Base-by-base conservation (phyloP, 2,329 filamentous ascomycete species). In the Passalora sequoiae region DNA sequence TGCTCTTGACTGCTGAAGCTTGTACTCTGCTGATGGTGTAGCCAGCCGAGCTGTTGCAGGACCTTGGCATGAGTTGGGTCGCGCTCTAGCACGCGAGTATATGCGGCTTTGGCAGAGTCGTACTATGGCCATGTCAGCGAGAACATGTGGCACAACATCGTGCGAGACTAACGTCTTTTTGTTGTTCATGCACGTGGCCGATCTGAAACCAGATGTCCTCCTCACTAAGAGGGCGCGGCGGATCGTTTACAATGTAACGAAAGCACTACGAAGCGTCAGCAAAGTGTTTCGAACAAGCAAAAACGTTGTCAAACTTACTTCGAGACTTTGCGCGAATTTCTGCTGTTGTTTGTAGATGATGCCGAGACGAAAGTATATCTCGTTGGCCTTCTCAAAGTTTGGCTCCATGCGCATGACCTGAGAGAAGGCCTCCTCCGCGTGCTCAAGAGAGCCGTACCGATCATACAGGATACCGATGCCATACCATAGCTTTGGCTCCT, bases 191-290 rank as follows among this genome's bases (percentile, higher is more conserved):
- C 38, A 98, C 92, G 66, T 98, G 92, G 19, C 92, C 92, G 61
- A 98, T 97, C 67, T 98, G 92, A 72, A 98, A 98, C 91, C 91
- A 97, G 48, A 98, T 98, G 59, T 98, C 92, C 66, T 97, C 91
- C 65, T 97, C 89, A 0, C 89, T 96, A 57, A 98, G 68, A 2
- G 92, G 92, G 3, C 87, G 83, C 3, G 92, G 92, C 20, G 92
- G 91, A 40, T 94, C 89, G 55, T 80, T 84, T 51, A 97, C 89
- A 56, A 98, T 98, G 64, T 95, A 97, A 68, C 92, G 92, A 73
- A 98, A 98, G 73, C 92, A 97, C 87, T 96, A 39, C n/a, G 8
- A 7, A 13, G 7, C 33, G 50, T 63, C 44, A 63, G 60, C 43
- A 36, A 8, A 33, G 12, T 10, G 3, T 16, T 9, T 22, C 9